Evolutionary conservation across 371 early-diverging fungal species (phyloP).

Genomic region (Rhizopus arrhizus): DNA sequence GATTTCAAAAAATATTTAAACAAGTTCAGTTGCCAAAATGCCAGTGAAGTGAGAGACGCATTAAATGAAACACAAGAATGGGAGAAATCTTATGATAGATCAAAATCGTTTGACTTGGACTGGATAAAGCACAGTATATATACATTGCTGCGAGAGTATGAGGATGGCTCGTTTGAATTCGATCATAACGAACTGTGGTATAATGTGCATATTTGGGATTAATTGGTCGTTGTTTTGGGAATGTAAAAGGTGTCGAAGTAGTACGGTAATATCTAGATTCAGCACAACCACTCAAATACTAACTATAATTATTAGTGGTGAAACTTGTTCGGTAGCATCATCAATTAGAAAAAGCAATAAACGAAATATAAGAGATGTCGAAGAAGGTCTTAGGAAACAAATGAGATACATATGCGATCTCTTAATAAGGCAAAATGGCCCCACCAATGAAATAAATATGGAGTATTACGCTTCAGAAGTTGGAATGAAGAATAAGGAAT

Average conservation of each 20-base stretch:
- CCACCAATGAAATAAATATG: conserved; percentile 13
- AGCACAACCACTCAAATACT: conserved; percentile 8
- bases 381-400: conserved; percentile 12
- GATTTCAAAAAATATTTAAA: conserved; percentile 4
- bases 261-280: conserved; percentile 13
- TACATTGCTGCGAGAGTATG: conserved; percentile 5
- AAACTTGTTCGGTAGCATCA: conserved; percentile 12
- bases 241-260: conserved; percentile 12
- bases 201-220: conserved; percentile 8
- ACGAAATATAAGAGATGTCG: conserved; percentile 7
- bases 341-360: conserved; percentile 11
- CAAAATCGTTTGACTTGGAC: conserved; percentile 13
- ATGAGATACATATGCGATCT: conserved; percentile 8
- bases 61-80: conserved; percentile 1
- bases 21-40: background rate
- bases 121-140: conserved; percentile 10
- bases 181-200: conserved; percentile 6
- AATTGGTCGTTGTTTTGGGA: conserved; percentile 10
- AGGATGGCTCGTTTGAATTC: conserved; percentile 2
- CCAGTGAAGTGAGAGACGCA: background rate
- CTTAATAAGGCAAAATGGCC: conserved; percentile 7
- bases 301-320: conserved; percentile 17
- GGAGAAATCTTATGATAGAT: conserved; percentile 9
- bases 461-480: conserved; percentile 14
- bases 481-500: conserved; percentile 1